phyloP scores from a whole-genome alignment of 352 stramenopile species.

The Globisporangium okanoganense region DNA sequence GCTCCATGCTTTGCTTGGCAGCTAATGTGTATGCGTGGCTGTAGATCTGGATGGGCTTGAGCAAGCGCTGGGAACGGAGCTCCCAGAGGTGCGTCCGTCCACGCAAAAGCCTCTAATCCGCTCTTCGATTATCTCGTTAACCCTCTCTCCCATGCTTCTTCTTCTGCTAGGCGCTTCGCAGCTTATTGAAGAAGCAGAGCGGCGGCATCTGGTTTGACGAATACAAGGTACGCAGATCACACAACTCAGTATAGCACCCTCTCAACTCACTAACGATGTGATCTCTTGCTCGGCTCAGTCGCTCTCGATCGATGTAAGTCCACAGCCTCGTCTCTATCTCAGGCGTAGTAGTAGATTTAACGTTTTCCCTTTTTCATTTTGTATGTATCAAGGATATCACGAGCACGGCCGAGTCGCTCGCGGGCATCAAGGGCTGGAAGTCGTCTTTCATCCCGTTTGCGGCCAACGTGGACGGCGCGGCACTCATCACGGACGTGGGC shows the following conservation, averaged over 20 bases:
- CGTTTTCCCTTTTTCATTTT: background rate
- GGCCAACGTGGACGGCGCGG: constrained; percentile 56
- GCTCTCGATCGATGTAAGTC: constrained; percentile 46
- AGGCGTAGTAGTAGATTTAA: background rate
- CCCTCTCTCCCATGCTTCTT: background rate
- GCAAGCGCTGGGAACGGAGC: constrained; percentile 52
- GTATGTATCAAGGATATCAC: constrained; percentile 48
- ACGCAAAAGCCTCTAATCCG: no score
- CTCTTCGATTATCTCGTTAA: background rate
- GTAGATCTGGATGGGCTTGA: constrained; percentile 72
- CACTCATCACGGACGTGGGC: constrained; percentile 52
- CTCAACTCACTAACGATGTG: background rate
- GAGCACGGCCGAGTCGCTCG: constrained; percentile 40
- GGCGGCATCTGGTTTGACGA: constrained; percentile 84
- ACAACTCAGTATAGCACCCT: background rate
- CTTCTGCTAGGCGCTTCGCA: constrained; percentile 52
- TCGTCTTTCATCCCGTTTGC: constrained; percentile 68
- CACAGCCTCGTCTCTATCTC: background rate
- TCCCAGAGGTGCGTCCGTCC: constrained; percentile 54
- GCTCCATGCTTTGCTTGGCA: background rate
- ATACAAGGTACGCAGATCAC: constrained; percentile 42
- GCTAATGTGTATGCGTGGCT: background rate
- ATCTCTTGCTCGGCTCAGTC: constrained; percentile 25
- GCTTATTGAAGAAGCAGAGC: constrained; percentile 67
- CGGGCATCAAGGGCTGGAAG: constrained; percentile 49